Conservation (phyloP, 495 filamentous ascomycete species). For the Aspergillus hancockii region DNA sequence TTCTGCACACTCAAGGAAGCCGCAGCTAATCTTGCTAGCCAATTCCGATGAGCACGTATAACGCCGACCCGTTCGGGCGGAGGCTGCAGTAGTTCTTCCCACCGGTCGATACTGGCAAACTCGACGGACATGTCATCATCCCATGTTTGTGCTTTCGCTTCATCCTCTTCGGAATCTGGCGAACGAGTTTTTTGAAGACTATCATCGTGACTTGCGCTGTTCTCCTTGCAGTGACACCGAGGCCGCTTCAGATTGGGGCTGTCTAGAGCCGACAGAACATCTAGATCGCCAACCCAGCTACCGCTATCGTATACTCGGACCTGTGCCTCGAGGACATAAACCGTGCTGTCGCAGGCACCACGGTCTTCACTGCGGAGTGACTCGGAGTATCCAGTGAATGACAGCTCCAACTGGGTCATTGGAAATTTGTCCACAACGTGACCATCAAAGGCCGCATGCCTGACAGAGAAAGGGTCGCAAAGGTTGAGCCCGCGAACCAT, state of each 20-base stretch:
- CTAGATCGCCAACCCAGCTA: background rate
- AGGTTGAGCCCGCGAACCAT: background rate
- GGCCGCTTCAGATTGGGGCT: background rate
- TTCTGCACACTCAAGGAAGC: slow-evolving; percentile 1
- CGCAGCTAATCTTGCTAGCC: background rate
- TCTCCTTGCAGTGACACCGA: background rate
- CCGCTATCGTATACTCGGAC: slow-evolving; percentile 1
- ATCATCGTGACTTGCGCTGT: background rate
- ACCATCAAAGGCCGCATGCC: background rate
- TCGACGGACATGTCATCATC: background rate
- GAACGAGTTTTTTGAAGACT: background rate
- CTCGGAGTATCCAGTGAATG: slow-evolving; percentile 2
- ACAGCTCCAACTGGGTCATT: background rate
- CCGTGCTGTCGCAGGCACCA: background rate
- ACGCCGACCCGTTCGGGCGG: background rate
- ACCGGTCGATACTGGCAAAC: slow-evolving; percentile 1
- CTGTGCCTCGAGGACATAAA: background rate
- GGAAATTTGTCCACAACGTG: background rate
- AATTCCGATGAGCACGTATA: background rate
- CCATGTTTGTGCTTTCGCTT: background rate
- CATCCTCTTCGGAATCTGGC: background rate
- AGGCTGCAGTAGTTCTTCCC: slow-evolving; percentile 2
- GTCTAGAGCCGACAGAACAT: background rate
- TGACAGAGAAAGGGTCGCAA: slow-evolving; percentile 1
- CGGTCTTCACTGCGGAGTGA: slow-evolving; percentile 1